Conservation (phyloP, 305 asterid species). For the Rubia balearica region DNA sequence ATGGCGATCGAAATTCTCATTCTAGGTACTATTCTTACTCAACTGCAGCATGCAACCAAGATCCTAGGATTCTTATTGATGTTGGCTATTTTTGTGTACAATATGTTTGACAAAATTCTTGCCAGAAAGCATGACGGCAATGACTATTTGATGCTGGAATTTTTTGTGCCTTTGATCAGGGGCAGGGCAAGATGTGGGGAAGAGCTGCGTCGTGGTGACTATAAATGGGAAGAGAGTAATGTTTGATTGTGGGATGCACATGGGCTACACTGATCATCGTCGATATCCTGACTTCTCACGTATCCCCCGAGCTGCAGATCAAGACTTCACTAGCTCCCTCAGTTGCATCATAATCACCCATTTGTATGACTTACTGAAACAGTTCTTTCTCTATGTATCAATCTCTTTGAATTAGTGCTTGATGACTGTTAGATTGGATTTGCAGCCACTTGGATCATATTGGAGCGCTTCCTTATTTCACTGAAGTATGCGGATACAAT, state of each 20-base stretch:
- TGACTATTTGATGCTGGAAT: not conserved
- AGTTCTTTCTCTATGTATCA: not conserved
- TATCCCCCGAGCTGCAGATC: slow-evolving; percentile 35
- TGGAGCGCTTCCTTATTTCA: slow-evolving; percentile 92
- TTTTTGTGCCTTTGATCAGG: slow-evolving; percentile 33
- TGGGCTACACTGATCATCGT: slow-evolving; percentile 63
- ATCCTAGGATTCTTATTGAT: not conserved
- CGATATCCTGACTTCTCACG: slow-evolving; percentile 71
- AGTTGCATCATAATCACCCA: slow-evolving; percentile 77
- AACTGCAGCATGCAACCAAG: too few relatives aligned
- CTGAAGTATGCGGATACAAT: slow-evolving; percentile 81
- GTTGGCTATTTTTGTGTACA: not conserved
- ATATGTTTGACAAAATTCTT: slow-evolving; percentile 25
- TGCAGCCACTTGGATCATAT: slow-evolving; percentile 82
- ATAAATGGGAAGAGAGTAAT: slow-evolving; percentile 77
- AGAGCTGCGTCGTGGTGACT: slow-evolving; percentile 83
- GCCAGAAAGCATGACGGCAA: not conserved
- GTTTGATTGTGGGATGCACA: slow-evolving; percentile 97
- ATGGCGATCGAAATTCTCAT: slow-evolving; percentile 70
- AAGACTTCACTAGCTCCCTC: slow-evolving; percentile 53
- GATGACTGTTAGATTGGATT: not conserved
- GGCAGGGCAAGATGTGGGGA: slow-evolving; percentile 96
- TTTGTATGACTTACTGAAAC: slow-evolving; percentile 27
- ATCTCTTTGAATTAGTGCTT: not conserved
- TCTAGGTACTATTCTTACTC: slow-evolving; percentile 36